These are phyloP conservation scores for Schizochytrium sp. DNA, from an alignment of 108 stramenopile species.

Conservation along the genomic window DNA sequence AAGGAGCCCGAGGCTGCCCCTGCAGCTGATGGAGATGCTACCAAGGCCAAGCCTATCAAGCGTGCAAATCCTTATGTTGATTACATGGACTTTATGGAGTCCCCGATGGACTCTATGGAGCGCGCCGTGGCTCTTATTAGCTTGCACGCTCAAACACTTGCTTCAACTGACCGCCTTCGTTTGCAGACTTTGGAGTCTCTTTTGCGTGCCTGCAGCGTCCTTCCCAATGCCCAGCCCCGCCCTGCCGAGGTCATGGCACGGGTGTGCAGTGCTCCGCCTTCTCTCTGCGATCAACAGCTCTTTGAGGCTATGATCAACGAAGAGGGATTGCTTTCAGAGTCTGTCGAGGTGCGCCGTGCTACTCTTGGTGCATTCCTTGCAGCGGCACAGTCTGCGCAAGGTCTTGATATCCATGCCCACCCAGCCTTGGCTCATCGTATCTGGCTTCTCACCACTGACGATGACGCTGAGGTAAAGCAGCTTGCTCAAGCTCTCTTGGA, in stretches of 20 bases:
- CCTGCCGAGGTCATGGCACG: constrained; percentile 6
- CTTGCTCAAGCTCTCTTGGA: not conserved
- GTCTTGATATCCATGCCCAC: not conserved
- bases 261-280: constrained; percentile 32
- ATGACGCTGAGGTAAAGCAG: not conserved
- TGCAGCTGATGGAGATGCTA: not conserved
- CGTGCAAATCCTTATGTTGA: not conserved
- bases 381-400: not conserved
- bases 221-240: not conserved
- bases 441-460: constrained; percentile 26
- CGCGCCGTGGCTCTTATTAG: not conserved
- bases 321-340: constrained; percentile 42
- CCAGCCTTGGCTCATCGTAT: not conserved
- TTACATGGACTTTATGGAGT: constrained; percentile 42
- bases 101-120: constrained; percentile 53
- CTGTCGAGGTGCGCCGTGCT: constrained; percentile 35
- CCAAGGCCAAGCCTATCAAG: not conserved
- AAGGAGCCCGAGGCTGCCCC: not conserved
- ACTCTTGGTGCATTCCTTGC: constrained; percentile 9
- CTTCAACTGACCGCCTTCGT: not conserved
- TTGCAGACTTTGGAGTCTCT: not conserved
- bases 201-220: constrained; percentile 1
- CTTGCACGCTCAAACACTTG: not conserved
- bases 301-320: constrained; percentile 8
- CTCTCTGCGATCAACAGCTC: not conserved